Conservation (phyloP, 2,329 filamentous ascomycete species). For the Aspergillus melleus region DNA sequence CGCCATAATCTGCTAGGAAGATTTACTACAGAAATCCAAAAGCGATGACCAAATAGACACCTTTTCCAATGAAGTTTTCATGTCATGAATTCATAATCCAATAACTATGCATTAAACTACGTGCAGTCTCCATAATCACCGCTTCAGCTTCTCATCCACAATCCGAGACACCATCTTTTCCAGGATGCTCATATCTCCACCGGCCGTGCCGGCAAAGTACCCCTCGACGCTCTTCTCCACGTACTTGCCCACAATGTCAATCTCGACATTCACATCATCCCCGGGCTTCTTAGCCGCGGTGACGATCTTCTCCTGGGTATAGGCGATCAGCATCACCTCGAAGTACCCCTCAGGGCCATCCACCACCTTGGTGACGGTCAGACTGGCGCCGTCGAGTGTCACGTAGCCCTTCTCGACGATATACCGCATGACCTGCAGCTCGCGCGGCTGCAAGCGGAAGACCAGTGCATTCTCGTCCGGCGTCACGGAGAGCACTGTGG, state of each 20-base stretch:
- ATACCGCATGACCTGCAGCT: slow-evolving; percentile 72
- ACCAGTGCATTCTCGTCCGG: slow-evolving; percentile 89
- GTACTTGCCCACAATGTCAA: slow-evolving; percentile 74
- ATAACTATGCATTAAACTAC: not conserved
- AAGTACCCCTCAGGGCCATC: slow-evolving; percentile 78
- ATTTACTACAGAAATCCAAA: not conserved
- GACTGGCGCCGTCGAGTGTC: slow-evolving; percentile 87
- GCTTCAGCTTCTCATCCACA: slow-evolving; percentile 67
- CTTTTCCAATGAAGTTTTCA: not conserved
- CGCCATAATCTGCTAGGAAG: not conserved
- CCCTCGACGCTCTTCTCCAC: slow-evolving; percentile 78
- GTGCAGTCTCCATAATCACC: slow-evolving; percentile 14
- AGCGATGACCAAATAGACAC: not conserved
- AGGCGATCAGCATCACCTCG: slow-evolving; percentile 97
- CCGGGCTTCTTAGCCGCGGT: slow-evolving; percentile 75
- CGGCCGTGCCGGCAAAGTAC: slow-evolving; percentile 59
- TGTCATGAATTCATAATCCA: not conserved
- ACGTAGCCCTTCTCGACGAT: slow-evolving; percentile 96
- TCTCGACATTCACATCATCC: slow-evolving; percentile 86
- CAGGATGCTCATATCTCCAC: slow-evolving; percentile 53
- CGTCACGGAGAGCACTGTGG: slow-evolving; percentile 68
- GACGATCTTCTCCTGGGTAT: slow-evolving; percentile 91
- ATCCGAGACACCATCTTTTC: slow-evolving; percentile 73
- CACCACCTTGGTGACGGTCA: slow-evolving; percentile 86
- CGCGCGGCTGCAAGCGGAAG: slow-evolving; percentile 74